A percentile compares a stretch with the other conserved stretches of the same genome.
Conservation (phyloP, 805 yeast species). For the Myxozyma monticola region DNA sequence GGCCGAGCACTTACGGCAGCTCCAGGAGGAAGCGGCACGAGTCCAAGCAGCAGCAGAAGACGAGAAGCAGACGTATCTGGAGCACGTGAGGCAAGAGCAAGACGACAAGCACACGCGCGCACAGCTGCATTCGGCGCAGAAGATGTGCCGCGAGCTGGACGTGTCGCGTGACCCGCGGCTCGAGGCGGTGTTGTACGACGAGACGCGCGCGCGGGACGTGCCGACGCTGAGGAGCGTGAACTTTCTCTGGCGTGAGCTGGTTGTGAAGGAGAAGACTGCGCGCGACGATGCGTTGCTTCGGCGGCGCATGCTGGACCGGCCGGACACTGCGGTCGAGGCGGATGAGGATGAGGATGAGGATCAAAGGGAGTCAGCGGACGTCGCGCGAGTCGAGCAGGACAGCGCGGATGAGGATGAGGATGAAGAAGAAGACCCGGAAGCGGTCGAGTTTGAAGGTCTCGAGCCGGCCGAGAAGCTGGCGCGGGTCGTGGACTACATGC, state of each 20-base stretch:
- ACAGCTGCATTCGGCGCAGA: constrained; percentile 28
- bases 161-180: constrained; percentile 9
- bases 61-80: constrained; percentile 4
- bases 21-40: constrained; percentile 28
- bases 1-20: constrained; percentile 22
- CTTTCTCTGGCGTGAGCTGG: constrained; percentile 23
- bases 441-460: constrained; percentile 37
- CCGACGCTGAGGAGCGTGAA: constrained; percentile 16
- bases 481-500: constrained; percentile 43
- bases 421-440: constrained; percentile 34
- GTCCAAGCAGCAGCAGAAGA: constrained; percentile 9
- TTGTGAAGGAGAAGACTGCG: constrained; percentile 4
- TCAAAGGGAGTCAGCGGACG: background rate
- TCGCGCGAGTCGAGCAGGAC: constrained; percentile 1
- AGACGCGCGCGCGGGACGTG: background rate
- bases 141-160: constrained; percentile 25
- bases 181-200: constrained; percentile 12
- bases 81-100: constrained; percentile 4
- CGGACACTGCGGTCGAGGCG: background rate
- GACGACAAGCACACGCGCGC: constrained; percentile 25
- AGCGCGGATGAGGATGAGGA: constrained; percentile 4
- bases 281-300: constrained; percentile 6
- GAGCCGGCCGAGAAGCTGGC: constrained; percentile 37
- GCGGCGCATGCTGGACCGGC: constrained; percentile 15
- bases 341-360: constrained; percentile 5